Evolutionary conservation across 345 rosid genomes (phyloP), one percentile per base, ranked within the genome.

Genomic region (Salix purpurea): DNA sequence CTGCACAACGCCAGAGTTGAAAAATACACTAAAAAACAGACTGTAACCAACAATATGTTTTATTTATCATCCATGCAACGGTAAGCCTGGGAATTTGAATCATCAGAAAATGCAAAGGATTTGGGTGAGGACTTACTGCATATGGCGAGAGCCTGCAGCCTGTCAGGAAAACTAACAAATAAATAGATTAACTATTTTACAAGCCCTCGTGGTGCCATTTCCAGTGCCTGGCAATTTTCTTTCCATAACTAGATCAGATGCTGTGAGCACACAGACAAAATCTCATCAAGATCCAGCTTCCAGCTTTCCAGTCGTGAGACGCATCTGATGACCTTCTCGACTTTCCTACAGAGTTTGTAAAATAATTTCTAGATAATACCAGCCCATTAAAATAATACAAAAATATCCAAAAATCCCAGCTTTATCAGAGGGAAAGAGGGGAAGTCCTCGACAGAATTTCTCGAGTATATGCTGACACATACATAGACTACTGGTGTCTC

Each of bases 371-470:
- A 34, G 36, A 34, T 34, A 36, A 36, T 36, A 36, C 7, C 7
- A 36, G 37, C 37, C 0, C 37, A 36, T 5, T 36, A 11, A 42
- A 42, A 40, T 2, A 40, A 40, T 2, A 10, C 1, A 40, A 11
- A 9, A 40, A 42, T 42, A 42, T 11, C 3, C 1, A 40, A 10
- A 40, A 40, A 10, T 10, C 2, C 2, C 46, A 42, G 2, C 10
- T 11, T 42, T 10, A 11, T 11, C 11, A 42, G 10, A 37, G 5
- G 39, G 2, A 7, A 3, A 40, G 21, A 9, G 2, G 32, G 48
- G 48, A 74, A 30, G 77, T 46, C 77, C 65, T 60, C 70, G 77
- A 32, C 77, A 74, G 62, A n/a, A 48, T 74, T 65, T 74, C 76
- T 64, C 13, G 60, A 52, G 61, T 12, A 19, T 16, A 30, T 12